Percentiles rank a stretch among this genome's conserved stretches.
Conservation (phyloP, 2,329 filamentous ascomycete species). For the Cyphellophora europaea region DNA sequence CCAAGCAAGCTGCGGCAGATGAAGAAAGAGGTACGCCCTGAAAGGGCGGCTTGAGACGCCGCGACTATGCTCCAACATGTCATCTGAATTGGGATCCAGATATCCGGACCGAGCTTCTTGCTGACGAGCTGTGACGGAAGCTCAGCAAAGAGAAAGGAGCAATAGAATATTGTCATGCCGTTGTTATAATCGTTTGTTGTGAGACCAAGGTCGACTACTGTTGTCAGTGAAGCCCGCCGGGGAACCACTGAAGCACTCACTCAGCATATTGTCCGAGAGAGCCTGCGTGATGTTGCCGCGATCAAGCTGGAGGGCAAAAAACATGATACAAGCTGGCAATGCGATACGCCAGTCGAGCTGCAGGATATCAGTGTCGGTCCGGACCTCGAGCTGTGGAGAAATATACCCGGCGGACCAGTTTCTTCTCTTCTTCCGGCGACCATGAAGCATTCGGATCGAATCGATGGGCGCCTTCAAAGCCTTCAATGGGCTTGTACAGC, state of each 20-base stretch:
- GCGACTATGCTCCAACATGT: conserved; percentile 42
- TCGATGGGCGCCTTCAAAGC: conserved; percentile 34
- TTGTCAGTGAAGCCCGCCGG: conserved; percentile 1
- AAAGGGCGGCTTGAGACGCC: conserved; percentile 33
- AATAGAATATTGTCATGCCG: conserved; percentile 47
- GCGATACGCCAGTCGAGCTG: conserved; percentile 20
- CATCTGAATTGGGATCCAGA: conserved; percentile 47
- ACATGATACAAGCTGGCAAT: conserved; percentile 39
- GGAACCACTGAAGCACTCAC: no score
- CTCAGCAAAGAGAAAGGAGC: conserved; percentile 45
- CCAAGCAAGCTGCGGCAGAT: conserved; percentile 34
- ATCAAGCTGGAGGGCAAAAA: conserved; percentile 48
- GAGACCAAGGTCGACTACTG: conserved; percentile 36
- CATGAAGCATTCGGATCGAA: conserved; percentile 27
- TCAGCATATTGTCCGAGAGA: conserved; percentile 48
- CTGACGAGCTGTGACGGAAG: conserved; percentile 49
- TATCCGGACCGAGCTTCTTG: conserved; percentile 45
- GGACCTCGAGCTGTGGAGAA: conserved; percentile 19
- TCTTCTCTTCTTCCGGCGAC: conserved; percentile 18
- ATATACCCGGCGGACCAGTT: conserved; percentile 14
- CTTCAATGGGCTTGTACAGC: conserved; percentile 14
- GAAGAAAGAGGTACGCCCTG: conserved; percentile 29
- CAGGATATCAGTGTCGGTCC: conserved; percentile 10
- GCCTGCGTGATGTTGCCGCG: conserved; percentile 42
- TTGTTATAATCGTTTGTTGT: conserved; percentile 36